Evolutionary conservation across 805 yeast genomes (phyloP), one percentile per base, ranked within the genome.

Genomic region (Candida mattraensis): DNA sequence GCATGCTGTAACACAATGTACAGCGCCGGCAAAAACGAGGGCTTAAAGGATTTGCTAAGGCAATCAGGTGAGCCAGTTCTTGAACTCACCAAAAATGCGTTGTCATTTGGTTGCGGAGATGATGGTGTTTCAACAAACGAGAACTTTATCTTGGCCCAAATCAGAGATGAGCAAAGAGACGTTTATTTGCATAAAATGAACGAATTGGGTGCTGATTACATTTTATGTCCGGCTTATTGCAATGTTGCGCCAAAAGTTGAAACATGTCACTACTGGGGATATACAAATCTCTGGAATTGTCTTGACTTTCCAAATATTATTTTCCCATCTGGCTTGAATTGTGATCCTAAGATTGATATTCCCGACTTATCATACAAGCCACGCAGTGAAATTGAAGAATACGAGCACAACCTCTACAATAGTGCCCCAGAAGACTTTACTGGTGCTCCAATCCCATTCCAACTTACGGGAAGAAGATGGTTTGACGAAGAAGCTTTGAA

Each of bases 161-260:
- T 63, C 22, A 69, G 87, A 53, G 86, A 83, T 47, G 48, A 51
- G 4, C 65, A 72, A 48, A 71, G 80, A 44, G 68, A 67, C 32
- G 71, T 70, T 37, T 80, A 79, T 53, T 58, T 66, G 21, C 60
- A 70, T 15, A 63, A 61, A 46, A 67, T 80, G 64, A 63, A 66
- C 30, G 64, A 64, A 8, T 66, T 74, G 50, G 69, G 67, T 15
- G 63, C 81, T 22, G 88, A 83, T 48, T 76, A 72, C 47, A 67
- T 83, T 39, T 54, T 83, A 29, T 67, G 77, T 29, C 88, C 89
- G 34, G 67, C 77, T 6, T 78, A 79, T 56, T 72, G 69, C 35
- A 77, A 77, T 37, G 83, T 79, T 28, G 86, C 89, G 13, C 82
- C 87, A 28, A 66, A 69, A 36, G 79, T 80, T 5, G 77, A 72